phyloP scores from a whole-genome alignment of 2,329 filamentous ascomycete species.

The Fusarium nelsonii region DNA sequence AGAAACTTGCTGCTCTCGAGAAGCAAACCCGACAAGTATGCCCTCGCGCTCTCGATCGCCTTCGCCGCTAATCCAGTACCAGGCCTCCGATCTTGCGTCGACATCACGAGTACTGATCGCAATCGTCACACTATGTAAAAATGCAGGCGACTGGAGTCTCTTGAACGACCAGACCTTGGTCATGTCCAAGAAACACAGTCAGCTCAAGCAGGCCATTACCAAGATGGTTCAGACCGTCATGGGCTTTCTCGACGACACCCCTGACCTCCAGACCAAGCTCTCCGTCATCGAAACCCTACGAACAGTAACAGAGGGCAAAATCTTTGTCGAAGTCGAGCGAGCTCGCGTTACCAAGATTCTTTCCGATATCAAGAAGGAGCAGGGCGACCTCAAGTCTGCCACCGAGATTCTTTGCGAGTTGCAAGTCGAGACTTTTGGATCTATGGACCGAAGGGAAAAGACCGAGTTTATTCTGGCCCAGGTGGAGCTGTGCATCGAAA shows the following conservation, averaged over 20 bases:
- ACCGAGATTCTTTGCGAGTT: conserved; percentile 96
- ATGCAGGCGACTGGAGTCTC: conserved; percentile 91
- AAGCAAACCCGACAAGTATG: conserved; percentile 96
- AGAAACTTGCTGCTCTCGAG: conserved; percentile 91
- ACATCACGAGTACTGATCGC: conserved; percentile 88
- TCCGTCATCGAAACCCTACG: conserved; percentile 94
- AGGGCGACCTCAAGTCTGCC: conserved; percentile 91
- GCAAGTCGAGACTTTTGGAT: conserved; percentile 98
- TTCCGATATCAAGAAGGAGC: conserved; percentile 96
- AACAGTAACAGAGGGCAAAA: conserved; percentile 99
- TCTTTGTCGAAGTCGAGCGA: conserved; percentile 98
- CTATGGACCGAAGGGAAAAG: conserved; percentile 97
- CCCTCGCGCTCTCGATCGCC: conserved; percentile 28
- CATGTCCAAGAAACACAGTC: conserved; percentile 98
- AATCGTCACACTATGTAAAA: conserved; percentile 94
- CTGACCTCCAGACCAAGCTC: conserved; percentile 87
- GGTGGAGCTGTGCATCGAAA: conserved; percentile 94
- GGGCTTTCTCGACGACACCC: conserved; percentile 87
- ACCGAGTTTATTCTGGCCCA: conserved; percentile 98
- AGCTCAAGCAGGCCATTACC: conserved; percentile 98
- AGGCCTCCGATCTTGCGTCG: conserved; percentile 96
- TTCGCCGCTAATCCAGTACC: conserved; percentile 32
- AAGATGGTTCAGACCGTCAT: conserved; percentile 99
- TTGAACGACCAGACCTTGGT: conserved; percentile 97
- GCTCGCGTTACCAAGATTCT: conserved; percentile 94